Evolutionary conservation across 148 eudicot species (phyloP), one percentile per base, ranked within the genome.

Genomic region (Simmondsia chinensis): DNA sequence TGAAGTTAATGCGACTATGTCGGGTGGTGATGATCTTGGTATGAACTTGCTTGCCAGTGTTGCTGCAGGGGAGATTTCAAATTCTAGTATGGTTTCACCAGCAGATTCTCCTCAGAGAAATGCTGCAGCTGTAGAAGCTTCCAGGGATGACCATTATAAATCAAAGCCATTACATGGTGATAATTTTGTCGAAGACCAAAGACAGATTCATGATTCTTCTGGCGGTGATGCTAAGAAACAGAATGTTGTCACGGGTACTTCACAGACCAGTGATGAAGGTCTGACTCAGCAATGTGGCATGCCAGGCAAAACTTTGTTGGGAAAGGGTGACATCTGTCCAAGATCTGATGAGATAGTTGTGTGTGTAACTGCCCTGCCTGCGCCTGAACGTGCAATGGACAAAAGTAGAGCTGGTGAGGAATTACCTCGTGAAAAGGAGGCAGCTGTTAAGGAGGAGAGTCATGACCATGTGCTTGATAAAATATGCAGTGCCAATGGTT

Each of bases 31-130:
- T 58, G 86, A 77, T 41, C 52, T 63, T 55, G 95, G 95, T 20
- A 77, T 85, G 74, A 81, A 81, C 61, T 60, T 85, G 15, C 95
- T 85, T 62, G 95, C 95, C 20, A 85, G 83, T 75, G 95, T 85
- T 20, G 95, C 95, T 46, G 69, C 82, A 39, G 91, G 83, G 40
- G 86, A 81, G 50, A 74, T 80, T n/a, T 64, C 77, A 6, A 69
- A 69, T 31, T 66, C 77, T 40, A 70, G 55, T 30, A 18, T 24
- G 29, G 63, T 26, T 10, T 65, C 81, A 6, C 76, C 76, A 34
- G 36, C 51, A 4, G 55, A 37, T 28, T 81, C 95, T 50, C 55
- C 80, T 3, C 65, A 48, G 25, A 63, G 59, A 49, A 71, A 49
- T 18, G 24, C 52, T 2, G 20, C 41, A 9, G 29, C 38, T 14